A percentile compares a stretch with the other conserved stretches of the same genome.
These are phyloP conservation scores for Nigrograna mackinnonii DNA, from an alignment of 2,329 filamentous ascomycete species.

Conservation along the genomic window DNA sequence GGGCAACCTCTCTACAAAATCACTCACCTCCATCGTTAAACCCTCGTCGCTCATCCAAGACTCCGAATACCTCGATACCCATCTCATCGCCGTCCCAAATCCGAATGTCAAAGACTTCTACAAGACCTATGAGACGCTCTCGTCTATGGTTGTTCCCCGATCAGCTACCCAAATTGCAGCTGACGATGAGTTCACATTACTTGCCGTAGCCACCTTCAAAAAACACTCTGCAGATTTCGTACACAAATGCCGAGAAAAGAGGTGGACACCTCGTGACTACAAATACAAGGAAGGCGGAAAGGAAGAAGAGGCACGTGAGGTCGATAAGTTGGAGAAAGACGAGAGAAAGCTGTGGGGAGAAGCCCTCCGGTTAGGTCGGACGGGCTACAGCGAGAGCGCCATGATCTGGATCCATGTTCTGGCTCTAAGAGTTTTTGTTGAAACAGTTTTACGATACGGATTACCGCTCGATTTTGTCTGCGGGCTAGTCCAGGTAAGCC, in stretches of 20 bases:
- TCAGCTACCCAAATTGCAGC: slow-evolving; percentile 78
- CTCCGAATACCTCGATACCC: slow-evolving; percentile 96
- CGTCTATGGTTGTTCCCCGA: slow-evolving; percentile 91
- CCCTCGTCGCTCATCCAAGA: slow-evolving; percentile 75
- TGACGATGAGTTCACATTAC: slow-evolving; percentile 89
- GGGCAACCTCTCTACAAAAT: slow-evolving; percentile 93
- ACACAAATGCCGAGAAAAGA: slow-evolving; percentile 87
- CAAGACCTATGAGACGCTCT: slow-evolving; percentile 83
- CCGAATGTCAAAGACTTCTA: slow-evolving; percentile 85
- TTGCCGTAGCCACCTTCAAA: slow-evolving; percentile 90
- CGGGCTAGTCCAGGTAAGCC: slow-evolving; percentile 74
- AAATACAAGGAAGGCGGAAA: slow-evolving; percentile 88
- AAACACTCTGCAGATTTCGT: slow-evolving; percentile 86
- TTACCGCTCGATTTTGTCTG: slow-evolving; percentile 88
- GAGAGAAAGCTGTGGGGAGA: slow-evolving; percentile 94
- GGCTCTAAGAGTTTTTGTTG: slow-evolving; percentile 90
- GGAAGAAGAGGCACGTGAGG: slow-evolving; percentile 86
- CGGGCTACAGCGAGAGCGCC: slow-evolving; percentile 93
- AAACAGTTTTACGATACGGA: slow-evolving; percentile 96
- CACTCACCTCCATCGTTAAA: slow-evolving; percentile 84
- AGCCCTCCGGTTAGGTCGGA: slow-evolving; percentile 81
- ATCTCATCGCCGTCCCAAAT: slow-evolving; percentile 85
- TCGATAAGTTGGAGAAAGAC: slow-evolving; percentile 79
- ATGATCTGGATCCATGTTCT: slow-evolving; percentile 96
- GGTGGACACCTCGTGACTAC: slow-evolving; percentile 94